Evolutionary conservation across 257 asterid species (phyloP).

Genomic region (Solanum virginianum): DNA sequence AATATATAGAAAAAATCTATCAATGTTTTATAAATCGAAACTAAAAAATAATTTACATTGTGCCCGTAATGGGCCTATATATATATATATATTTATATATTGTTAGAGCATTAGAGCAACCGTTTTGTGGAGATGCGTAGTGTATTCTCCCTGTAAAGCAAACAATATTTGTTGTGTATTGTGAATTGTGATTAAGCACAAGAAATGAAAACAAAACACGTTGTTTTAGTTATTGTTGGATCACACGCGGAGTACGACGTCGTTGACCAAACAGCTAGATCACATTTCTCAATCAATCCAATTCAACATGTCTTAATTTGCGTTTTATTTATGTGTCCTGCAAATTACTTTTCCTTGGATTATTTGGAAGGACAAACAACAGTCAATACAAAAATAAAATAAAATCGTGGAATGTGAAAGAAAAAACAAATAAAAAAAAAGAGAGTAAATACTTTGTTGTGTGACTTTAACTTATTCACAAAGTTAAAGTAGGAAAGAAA

Average conservation of each 20-base stretch:
- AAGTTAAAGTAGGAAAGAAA: background rate
- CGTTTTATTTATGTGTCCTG: background rate
- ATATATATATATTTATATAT: too few species aligned
- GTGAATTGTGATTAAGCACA: background rate
- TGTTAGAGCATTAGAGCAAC: background rate
- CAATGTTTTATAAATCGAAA: too few species aligned
- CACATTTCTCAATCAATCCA: background rate
- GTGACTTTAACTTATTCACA: background rate
- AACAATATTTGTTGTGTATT: background rate
- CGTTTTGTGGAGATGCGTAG: background rate
- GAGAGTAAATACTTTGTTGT: background rate
- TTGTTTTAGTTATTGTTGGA: background rate
- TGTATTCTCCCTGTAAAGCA: background rate
- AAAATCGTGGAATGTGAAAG: background rate
- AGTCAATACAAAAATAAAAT: background rate
- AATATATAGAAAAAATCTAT: too few species aligned
- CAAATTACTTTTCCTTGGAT: background rate
- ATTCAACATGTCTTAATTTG: background rate
- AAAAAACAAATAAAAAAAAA: background rate
- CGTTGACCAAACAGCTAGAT: background rate
- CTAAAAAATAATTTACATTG: too few species aligned
- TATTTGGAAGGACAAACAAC: background rate
- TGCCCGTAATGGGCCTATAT: too few species aligned
- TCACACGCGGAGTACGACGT: background rate
- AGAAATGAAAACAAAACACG: background rate